These are phyloP conservation scores for Dictyostelium purpureum DNA, from an alignment of 78 protist species.

Conservation along the genomic window DNA sequence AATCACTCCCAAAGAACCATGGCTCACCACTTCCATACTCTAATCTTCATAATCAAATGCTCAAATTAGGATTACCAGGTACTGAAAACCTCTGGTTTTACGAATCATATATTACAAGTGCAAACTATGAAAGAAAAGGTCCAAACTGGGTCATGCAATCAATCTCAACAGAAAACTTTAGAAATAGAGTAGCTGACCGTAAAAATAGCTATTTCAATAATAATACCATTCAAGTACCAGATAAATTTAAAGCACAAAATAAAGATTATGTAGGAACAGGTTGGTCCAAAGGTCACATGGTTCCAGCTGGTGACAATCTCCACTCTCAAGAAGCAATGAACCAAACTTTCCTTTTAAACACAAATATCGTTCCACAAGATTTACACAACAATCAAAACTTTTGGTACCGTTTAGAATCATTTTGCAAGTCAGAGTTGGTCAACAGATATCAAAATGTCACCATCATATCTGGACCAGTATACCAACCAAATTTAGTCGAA, in stretches of 20 bases:
- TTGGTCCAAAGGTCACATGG: conserved; percentile 64
- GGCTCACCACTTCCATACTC: conserved; percentile 11
- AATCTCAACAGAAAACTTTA: not conserved
- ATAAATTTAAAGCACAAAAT: conserved; percentile 13
- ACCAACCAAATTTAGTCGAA: conserved; percentile 19
- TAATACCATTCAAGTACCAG: not conserved
- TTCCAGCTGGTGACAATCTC: conserved; percentile 43
- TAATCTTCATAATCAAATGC: not conserved
- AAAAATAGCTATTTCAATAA: conserved; percentile 18
- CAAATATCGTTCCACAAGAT: conserved; percentile 69
- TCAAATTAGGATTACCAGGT: conserved; percentile 27
- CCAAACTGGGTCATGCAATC: conserved; percentile 71
- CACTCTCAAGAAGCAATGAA: conserved; percentile 38
- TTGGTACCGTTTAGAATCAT: conserved; percentile 59
- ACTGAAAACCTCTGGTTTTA: conserved; percentile 42
- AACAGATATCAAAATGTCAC: not conserved
- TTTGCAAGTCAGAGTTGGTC: conserved; percentile 12
- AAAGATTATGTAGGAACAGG: conserved; percentile 53
- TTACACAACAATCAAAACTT: conserved; percentile 32
- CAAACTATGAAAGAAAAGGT: conserved; percentile 11
- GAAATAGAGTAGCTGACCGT: conserved; percentile 11
- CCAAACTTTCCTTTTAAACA: conserved; percentile 49
- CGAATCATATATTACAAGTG: not conserved
- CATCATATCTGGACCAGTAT: conserved; percentile 49
- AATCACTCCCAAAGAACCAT: not conserved